phyloP scores from a whole-genome alignment of 148 eudicot species.

The Arctostaphylos glauca region DNA sequence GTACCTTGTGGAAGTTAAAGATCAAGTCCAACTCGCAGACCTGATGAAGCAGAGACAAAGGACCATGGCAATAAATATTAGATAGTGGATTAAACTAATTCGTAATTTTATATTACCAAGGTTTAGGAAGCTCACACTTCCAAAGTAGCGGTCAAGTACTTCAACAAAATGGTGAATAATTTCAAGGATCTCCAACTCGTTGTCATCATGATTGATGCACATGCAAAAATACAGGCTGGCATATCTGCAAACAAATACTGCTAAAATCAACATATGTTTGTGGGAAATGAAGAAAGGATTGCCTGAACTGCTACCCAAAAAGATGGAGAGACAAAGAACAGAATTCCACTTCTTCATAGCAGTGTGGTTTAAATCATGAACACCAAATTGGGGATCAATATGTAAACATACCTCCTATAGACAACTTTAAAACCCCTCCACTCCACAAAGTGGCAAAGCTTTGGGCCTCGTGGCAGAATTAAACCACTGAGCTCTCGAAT shows the following conservation, averaged over 20 bases:
- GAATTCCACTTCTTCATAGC: background rate
- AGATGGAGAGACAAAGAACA: background rate
- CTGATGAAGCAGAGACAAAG: slow-evolving; percentile 34
- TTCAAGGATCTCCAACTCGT: slow-evolving; percentile 89
- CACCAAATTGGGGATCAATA: background rate
- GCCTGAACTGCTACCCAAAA: too few species aligned
- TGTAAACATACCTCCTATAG: slow-evolving; percentile 60
- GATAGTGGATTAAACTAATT: background rate
- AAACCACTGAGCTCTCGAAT: slow-evolving; percentile 84
- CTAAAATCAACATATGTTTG: background rate
- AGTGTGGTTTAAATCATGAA: background rate
- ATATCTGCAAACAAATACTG: slow-evolving; percentile 8
- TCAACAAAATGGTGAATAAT: slow-evolving; percentile 89
- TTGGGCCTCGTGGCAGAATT: slow-evolving; percentile 80
- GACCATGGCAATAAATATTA: slow-evolving; percentile 2
- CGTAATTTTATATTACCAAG: background rate
- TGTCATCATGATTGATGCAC: slow-evolving; percentile 90
- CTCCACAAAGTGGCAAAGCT: slow-evolving; percentile 91
- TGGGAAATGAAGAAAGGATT: background rate
- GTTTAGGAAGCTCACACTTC: slow-evolving; percentile 66
- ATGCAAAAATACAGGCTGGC: slow-evolving; percentile 72
- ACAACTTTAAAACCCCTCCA: slow-evolving; percentile 95
- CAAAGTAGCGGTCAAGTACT: slow-evolving; percentile 91
- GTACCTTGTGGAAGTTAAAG: slow-evolving; percentile 93
- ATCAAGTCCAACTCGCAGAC: slow-evolving; percentile 94